phyloP scores from a whole-genome alignment of 2,329 filamentous ascomycete genomes.

The Alternaria burnsii region DNA sequence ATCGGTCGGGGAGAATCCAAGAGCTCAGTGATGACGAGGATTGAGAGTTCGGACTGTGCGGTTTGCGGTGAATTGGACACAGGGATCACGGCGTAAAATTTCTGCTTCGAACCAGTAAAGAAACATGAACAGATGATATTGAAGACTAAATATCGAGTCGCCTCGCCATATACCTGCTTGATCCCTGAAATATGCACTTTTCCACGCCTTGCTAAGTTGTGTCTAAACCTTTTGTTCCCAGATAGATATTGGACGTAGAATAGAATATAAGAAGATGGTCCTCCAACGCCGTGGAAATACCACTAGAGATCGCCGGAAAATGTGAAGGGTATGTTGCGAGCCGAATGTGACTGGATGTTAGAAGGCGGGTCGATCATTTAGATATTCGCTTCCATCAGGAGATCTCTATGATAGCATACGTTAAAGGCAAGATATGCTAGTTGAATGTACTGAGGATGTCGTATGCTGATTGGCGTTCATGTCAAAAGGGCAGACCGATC shows the following conservation, averaged over 20 bases:
- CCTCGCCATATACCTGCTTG: background rate
- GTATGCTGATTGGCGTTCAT: background rate
- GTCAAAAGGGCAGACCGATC: background rate
- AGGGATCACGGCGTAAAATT: too few species aligned
- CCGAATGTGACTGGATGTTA: background rate
- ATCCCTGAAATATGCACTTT: background rate
- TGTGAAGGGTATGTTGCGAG: background rate
- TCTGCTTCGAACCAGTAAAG: background rate
- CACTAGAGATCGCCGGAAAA: too few species aligned
- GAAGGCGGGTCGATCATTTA: background rate
- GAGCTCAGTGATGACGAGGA: conserved; percentile 66
- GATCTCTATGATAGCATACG: background rate
- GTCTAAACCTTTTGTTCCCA: background rate
- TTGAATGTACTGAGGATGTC: background rate
- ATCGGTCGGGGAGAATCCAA: conserved; percentile 74
- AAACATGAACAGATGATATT: background rate
- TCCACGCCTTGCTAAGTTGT: background rate
- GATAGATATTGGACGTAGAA: background rate
- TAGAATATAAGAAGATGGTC: background rate
- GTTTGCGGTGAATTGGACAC: too few species aligned
- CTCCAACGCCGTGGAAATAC: conserved; percentile 6
- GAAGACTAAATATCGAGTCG: background rate
- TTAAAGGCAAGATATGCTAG: background rate
- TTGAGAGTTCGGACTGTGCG: background rate
- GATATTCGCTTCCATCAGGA: background rate